phyloP scores from a whole-genome alignment of 2,329 filamentous ascomycete genomes.

The Aspergillus sp. region DNA sequence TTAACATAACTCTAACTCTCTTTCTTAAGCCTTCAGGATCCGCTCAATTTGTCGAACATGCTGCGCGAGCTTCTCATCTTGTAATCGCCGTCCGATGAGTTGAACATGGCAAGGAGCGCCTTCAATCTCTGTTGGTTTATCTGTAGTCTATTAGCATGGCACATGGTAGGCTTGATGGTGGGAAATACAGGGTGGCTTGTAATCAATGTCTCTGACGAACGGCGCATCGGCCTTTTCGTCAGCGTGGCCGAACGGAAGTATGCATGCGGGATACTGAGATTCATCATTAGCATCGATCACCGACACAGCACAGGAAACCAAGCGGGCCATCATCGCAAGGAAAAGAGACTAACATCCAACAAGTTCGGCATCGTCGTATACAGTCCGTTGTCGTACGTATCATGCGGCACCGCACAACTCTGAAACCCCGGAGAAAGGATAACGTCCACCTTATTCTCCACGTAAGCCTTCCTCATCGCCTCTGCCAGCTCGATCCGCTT shows the following conservation, averaged over 20 bases:
- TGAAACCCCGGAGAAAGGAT: conserved; percentile 24
- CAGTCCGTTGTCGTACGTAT: conserved; percentile 18
- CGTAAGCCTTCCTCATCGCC: conserved; percentile 14
- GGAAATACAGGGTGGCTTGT: conserved; percentile 21
- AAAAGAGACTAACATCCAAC: conserved; percentile 20
- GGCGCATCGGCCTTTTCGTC: conserved; percentile 15
- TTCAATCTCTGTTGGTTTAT: conserved; percentile 20
- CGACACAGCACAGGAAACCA: no score
- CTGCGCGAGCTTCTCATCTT: conserved; percentile 21
- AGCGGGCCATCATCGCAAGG: no score
- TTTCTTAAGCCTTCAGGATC: neutral
- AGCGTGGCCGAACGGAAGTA: conserved; percentile 22
- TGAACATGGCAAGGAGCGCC: conserved; percentile 25
- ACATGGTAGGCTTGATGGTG: neutral
- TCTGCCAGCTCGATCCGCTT: conserved; percentile 10
- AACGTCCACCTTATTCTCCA: conserved; percentile 22
- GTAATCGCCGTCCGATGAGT: conserved; percentile 22
- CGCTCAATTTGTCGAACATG: neutral
- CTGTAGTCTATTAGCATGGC: neutral
- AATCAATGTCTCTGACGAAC: conserved; percentile 19
- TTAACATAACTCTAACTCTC: no score
- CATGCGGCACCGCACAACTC: conserved; percentile 22
- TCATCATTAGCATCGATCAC: neutral
- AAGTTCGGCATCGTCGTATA: conserved; percentile 25
- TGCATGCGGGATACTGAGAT: conserved; percentile 21